Evolutionary conservation across 306 rosid genomes (phyloP).

Genomic region (Elaeagnus macrophylla): DNA sequence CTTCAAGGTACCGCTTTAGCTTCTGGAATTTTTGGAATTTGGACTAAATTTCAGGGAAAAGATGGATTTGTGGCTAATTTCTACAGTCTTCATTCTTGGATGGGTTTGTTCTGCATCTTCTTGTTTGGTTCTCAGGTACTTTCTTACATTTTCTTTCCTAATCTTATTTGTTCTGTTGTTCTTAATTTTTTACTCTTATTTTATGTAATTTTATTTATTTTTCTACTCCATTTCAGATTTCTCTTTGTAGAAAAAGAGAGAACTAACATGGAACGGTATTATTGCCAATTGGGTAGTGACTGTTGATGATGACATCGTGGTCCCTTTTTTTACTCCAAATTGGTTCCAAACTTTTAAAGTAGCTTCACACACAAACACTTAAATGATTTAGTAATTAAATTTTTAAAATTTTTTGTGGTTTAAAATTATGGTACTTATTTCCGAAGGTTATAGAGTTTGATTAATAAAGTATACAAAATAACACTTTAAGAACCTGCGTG

Average conservation of each 20-base stretch:
- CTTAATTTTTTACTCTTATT: background rate
- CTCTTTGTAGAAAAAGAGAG: background rate
- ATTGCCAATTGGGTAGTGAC: no score
- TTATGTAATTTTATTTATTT: background rate
- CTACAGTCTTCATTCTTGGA: slow-evolving; percentile 89
- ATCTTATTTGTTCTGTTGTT: background rate
- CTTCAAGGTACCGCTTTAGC: slow-evolving; percentile 83
- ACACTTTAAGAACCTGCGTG: no score
- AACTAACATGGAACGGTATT: background rate
- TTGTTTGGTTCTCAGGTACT: slow-evolving; percentile 75
- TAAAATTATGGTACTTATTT: no score
- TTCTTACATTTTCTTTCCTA: background rate
- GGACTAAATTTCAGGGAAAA: slow-evolving; percentile 66
- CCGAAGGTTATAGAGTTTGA: no score
- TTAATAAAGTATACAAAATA: no score
- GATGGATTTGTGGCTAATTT: slow-evolving; percentile 73
- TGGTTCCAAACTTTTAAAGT: no score
- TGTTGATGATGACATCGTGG: slow-evolving; percentile 1
- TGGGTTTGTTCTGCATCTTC: slow-evolving; percentile 68
- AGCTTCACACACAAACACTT: no score
- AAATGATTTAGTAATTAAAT: no score
- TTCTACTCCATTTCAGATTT: background rate
- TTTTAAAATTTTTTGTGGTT: no score
- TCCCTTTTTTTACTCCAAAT: background rate
- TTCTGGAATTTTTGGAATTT: slow-evolving; percentile 71